phyloP scores from a whole-genome alignment of 2,329 filamentous ascomycete genomes.

The Dactylellina parvicollis region DNA sequence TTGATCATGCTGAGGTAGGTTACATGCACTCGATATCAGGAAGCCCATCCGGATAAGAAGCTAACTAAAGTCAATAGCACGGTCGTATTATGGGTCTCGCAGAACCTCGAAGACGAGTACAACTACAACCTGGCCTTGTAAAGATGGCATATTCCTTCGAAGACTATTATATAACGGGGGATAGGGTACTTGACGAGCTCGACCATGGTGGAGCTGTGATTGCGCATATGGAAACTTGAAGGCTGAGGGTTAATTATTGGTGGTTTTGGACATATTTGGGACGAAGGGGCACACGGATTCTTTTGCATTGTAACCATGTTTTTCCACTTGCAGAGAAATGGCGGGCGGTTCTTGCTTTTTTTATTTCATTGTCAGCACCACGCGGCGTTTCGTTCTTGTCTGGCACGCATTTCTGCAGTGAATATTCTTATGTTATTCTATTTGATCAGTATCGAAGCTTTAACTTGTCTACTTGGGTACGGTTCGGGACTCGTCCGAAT shows the following conservation, averaged over 20 bases:
- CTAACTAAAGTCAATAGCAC: constrained; percentile 63
- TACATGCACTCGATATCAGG: background rate
- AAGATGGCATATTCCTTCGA: background rate
- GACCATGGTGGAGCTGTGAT: background rate
- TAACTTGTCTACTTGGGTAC: constrained; percentile 10
- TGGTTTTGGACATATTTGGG: background rate
- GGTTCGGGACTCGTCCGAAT: constrained; percentile 1
- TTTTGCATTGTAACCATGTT: background rate
- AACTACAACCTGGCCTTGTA: constrained; percentile 74
- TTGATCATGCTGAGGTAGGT: constrained; percentile 74
- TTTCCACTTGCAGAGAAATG: background rate
- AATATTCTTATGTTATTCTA: background rate
- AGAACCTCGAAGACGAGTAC: constrained; percentile 79
- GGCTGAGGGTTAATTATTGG: background rate
- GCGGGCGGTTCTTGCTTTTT: too few relatives aligned
- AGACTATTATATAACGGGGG: background rate
- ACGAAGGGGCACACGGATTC: background rate
- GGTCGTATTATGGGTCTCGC: constrained; percentile 74
- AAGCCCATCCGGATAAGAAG: too few relatives aligned
- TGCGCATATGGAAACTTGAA: background rate
- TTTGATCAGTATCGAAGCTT: background rate
- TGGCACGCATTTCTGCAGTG: constrained; percentile 3
- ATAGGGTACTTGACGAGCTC: background rate
- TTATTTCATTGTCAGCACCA: constrained; percentile 4
- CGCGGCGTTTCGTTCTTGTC: constrained; percentile 14